phyloP scores from a whole-genome alignment of 352 stramenopile genomes.

The Pythium rishiriense region DNA sequence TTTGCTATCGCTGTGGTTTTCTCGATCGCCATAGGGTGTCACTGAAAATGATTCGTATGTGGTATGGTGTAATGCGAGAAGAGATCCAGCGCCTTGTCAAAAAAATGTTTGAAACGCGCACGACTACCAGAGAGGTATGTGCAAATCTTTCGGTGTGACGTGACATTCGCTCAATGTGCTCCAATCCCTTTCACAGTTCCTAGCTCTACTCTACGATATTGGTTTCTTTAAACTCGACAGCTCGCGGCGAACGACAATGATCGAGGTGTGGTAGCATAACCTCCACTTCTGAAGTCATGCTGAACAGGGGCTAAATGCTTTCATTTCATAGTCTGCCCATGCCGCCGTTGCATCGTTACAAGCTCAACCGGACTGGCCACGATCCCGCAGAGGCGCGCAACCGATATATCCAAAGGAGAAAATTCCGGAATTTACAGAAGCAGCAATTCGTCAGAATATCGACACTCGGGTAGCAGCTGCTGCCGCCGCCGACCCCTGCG shows the following conservation, averaged over 20 bases:
- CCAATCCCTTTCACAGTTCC: conserved; percentile 17
- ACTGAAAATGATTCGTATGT: not conserved
- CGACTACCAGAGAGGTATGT: conserved; percentile 27
- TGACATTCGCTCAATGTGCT: no score
- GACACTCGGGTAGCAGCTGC: not conserved
- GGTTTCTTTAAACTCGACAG: conserved; percentile 32
- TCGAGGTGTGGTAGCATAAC: conserved; percentile 30
- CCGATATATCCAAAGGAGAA: conserved; percentile 26
- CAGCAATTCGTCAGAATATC: not conserved
- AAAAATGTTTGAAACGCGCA: conserved; percentile 33
- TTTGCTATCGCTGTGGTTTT: conserved; percentile 8
- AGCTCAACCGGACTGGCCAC: conserved; percentile 11
- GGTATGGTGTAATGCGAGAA: conserved; percentile 8
- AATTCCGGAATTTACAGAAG: not conserved
- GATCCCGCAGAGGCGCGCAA: conserved; percentile 1
- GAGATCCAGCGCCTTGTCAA: conserved; percentile 30
- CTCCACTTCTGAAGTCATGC: no score
- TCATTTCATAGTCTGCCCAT: conserved; percentile 27
- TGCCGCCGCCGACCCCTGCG: not conserved
- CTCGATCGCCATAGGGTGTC: not conserved
- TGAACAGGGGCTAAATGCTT: no score
- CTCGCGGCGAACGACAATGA: conserved; percentile 26
- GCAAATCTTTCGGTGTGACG: no score
- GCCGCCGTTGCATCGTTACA: conserved; percentile 29
- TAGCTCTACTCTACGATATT: conserved; percentile 30